Evolutionary conservation across 495 filamentous ascomycete species (phyloP).

Genomic region (Elasticomyces elasticus): DNA sequence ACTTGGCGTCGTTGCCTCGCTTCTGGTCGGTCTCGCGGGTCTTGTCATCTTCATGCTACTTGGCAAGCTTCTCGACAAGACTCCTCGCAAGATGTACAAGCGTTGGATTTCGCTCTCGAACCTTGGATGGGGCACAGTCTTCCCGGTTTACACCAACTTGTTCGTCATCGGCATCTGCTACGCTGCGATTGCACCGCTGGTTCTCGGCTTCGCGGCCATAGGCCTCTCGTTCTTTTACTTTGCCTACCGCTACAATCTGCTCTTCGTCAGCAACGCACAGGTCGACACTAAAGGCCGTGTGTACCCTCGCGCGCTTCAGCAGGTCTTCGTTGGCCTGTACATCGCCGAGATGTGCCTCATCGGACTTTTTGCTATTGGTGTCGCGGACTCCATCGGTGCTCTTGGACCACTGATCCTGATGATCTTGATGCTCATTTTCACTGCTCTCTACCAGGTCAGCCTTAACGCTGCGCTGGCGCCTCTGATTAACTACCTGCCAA

Average conservation of each 20-base stretch:
- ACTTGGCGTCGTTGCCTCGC: constrained; percentile 65
- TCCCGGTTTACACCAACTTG: constrained; percentile 78
- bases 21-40: constrained; percentile 67
- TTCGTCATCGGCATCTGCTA: constrained; percentile 82
- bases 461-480: constrained; percentile 72
- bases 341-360: constrained; percentile 77
- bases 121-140: constrained; percentile 78
- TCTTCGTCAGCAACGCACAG: constrained; percentile 75
- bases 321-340: constrained; percentile 82
- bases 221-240: constrained; percentile 83
- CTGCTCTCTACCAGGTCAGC: constrained; percentile 69
- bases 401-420: constrained; percentile 74
- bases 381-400: constrained; percentile 35
- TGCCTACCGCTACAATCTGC: constrained; percentile 88
- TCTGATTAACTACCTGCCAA: constrained; percentile 71
- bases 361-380: constrained; percentile 71
- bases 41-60: constrained; percentile 68
- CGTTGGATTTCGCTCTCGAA: constrained; percentile 55
- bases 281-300: constrained; percentile 87
- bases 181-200: constrained; percentile 79
- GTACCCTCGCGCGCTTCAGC: constrained; percentile 84
- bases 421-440: constrained; percentile 71
- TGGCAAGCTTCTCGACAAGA: constrained; percentile 59
- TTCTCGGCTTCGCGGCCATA: constrained; percentile 76
- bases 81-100: constrained; percentile 66